Evolutionary conservation across 192 early-diverging fungal species (phyloP).

Genomic region (Pilobolus umbonatus): DNA sequence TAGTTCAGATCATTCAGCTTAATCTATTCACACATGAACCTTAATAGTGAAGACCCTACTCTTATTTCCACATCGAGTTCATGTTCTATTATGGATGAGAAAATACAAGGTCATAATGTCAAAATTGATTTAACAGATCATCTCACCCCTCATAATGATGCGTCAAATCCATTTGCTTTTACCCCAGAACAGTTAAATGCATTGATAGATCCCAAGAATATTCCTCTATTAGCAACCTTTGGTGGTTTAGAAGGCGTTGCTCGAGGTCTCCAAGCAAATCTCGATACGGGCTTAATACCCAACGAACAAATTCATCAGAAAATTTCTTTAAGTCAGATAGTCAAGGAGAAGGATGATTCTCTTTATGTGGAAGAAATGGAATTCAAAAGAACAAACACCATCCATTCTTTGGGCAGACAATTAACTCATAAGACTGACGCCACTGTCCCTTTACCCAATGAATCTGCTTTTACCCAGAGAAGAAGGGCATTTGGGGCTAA

Average conservation of each 20-base stretch:
- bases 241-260: slow-evolving; percentile 49
- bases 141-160: slow-evolving; percentile 27
- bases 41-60: slow-evolving; percentile 13
- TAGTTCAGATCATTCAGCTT: too few species aligned
- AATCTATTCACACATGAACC: slow-evolving; percentile 1
- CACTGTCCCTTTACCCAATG: slow-evolving; percentile 1
- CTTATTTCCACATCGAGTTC: slow-evolving; percentile 1
- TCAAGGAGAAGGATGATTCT: slow-evolving; percentile 10
- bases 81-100: neutral
- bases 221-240: slow-evolving; percentile 30
- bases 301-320: neutral
- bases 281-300: slow-evolving; percentile 37
- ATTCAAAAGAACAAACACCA: slow-evolving; percentile 8
- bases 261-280: slow-evolving; percentile 42
- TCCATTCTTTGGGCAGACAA: slow-evolving; percentile 15
- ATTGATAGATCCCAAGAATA: slow-evolving; percentile 54
- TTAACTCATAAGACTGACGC: slow-evolving; percentile 6
- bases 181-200: slow-evolving; percentile 38
- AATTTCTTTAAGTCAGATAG: neutral
- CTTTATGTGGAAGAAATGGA: slow-evolving; percentile 11
- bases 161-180: slow-evolving; percentile 46
- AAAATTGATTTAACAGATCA: slow-evolving; percentile 8
- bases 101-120: neutral
- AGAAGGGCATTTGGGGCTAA: slow-evolving; percentile 61
- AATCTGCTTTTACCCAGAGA: slow-evolving; percentile 55